Base-by-base conservation (phyloP, 495 filamentous ascomycete species). In the Aspergillus leporis region DNA sequence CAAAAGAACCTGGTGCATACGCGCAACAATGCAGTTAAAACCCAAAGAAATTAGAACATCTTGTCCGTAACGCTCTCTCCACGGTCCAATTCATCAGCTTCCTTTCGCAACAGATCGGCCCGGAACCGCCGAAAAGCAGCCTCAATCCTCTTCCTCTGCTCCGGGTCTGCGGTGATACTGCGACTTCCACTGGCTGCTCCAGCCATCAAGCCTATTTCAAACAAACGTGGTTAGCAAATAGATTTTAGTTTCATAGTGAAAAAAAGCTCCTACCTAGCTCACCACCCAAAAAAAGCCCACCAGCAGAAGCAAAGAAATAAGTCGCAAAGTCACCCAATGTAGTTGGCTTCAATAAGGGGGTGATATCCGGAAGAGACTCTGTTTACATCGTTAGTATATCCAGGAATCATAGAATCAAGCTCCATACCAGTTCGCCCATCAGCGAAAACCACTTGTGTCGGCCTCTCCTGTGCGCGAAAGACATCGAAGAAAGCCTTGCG, bases 331-430 rank as follows among this genome's bases (percentile, higher is more conserved):
- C 87, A 18, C 86, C 86, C 38, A 83, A 66, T 0, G 73, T 70
- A 4, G 81, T 83, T 0, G 87, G 87, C 38, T 81, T 76, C 32
- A 88, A 59, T 21, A 84, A 59, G 0, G 76, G 76, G 5, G 84
- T 83, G 22, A 88, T 70, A 62, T 90, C 83, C 0, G 87, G 87
- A 36, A 89, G 72, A 0, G 79, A 54, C 62, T 89, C 87, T 88
- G 62, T 40, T 23, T 48, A 38, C 9, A 14, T n/a, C 1, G 52
- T 56, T 45, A 55, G 54, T 22, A 30, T 0, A 9, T 18, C 4
- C 49, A 10, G 32, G 22, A 5, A 25, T 23, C 45, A 6, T 16
- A n/a, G 40, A 34, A n/a, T 3, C 28, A 48, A 22, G 40, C 12
- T n/a, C 28, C 67, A 22, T 70, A 88, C 85, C 84, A 30, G 77